Conservation (phyloP, 2,329 filamentous ascomycete genomes). For the Botrytis aclada region DNA sequence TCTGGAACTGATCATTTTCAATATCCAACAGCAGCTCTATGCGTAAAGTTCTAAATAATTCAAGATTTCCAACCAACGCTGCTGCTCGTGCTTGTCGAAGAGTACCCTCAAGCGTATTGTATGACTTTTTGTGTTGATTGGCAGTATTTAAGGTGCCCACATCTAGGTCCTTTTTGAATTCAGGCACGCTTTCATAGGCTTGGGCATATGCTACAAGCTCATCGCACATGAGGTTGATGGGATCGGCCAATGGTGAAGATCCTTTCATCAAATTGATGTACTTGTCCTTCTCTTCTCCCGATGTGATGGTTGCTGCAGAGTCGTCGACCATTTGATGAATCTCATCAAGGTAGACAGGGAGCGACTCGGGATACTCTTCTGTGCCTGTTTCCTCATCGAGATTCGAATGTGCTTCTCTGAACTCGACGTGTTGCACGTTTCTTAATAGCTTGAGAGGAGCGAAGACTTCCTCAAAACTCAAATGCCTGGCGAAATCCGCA, state of each 20-base stretch:
- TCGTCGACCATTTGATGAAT: background rate
- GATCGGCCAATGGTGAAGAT: background rate
- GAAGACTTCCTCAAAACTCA: background rate
- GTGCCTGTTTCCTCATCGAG: too few relatives aligned
- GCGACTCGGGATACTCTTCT: background rate
- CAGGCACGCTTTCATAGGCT: background rate
- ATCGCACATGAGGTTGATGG: constrained; percentile 1
- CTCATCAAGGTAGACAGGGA: background rate
- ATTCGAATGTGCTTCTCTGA: background rate
- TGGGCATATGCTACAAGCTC: background rate
- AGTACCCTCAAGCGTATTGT: background rate
- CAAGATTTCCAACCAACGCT: background rate
- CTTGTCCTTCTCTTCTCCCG: background rate
- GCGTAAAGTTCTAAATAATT: background rate
- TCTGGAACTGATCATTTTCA: background rate
- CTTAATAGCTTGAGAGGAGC: background rate
- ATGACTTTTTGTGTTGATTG: background rate
- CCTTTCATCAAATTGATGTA: background rate
- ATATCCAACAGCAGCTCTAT: background rate
- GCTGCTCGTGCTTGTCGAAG: background rate
- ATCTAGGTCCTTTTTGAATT: background rate
- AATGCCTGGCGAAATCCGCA: background rate
- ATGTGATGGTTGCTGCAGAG: background rate
- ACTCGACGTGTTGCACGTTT: background rate
- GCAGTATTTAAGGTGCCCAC: background rate